These are phyloP conservation scores for Torulaspora globosa DNA, from an alignment of 1,139 yeast species.

Conservation along the genomic window DNA sequence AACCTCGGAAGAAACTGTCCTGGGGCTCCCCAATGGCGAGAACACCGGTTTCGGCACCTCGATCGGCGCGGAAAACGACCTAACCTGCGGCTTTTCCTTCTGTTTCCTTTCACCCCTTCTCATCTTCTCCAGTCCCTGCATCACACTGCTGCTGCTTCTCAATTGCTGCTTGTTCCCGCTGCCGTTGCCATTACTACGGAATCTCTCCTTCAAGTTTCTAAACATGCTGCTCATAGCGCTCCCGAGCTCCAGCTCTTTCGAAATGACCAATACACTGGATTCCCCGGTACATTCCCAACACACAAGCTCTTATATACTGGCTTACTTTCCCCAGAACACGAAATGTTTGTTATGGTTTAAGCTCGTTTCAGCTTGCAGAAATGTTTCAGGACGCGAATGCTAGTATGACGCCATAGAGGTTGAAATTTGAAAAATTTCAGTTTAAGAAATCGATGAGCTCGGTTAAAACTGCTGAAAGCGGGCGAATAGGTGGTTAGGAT, in stretches of 20 bases:
- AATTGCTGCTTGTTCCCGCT: slow-evolving; percentile 2
- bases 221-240: slow-evolving; percentile 10
- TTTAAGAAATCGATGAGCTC: slow-evolving; percentile 6
- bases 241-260: not conserved
- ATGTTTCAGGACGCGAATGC: slow-evolving; percentile 17
- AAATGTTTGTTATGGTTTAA: not conserved
- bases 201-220: slow-evolving; percentile 13
- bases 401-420: not conserved
- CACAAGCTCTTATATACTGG: not conserved
- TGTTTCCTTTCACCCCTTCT: slow-evolving; percentile 6
- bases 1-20: slow-evolving; percentile 4
- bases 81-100: slow-evolving; percentile 6
- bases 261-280: not conserved
- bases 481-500: slow-evolving; percentile 21
- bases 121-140: slow-evolving; percentile 13
- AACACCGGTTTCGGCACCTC: slow-evolving; percentile 8
- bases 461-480: not conserved
- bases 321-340: not conserved
- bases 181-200: slow-evolving; percentile 9
- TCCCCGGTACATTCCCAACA: not conserved
- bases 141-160: slow-evolving; percentile 14
- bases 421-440: slow-evolving; percentile 2
- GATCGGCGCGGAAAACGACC: slow-evolving; percentile 12
- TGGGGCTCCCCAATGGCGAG: slow-evolving; percentile 8
- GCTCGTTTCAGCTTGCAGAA: slow-evolving; percentile 12